Evolutionary conservation across 139 green algal species (phyloP), one percentile per base, ranked within the genome.

Genomic region (Zygnema cylindricum): DNA sequence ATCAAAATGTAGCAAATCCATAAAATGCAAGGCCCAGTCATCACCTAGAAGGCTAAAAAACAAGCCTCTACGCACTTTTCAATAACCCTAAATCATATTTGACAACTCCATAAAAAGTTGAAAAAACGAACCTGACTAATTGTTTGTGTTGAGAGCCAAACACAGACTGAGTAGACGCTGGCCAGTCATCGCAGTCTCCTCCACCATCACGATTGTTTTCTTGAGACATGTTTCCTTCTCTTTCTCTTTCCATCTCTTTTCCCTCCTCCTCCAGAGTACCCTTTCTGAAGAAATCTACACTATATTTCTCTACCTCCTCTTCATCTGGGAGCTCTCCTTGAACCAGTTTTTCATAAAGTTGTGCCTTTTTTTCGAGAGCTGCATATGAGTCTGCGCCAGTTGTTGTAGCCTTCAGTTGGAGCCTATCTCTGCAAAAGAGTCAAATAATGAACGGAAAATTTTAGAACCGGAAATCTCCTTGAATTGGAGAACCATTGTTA

Each of bases 241-340:
- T 88, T 1, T 85, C 77, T 0, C 43, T 36, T 22, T 82, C 36
- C 69, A 79, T 84, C 38, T 95, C 90, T 71, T 92, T 43, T 89
- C 1, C n/a, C 77, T 93, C 87, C 55, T 92, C 82, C 43, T 76
- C 81, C 38, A 90, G 81, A 1, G 69, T 55, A 0, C 81, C 88
- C 87, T 95, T 96, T 3, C 82, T 81, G 43, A 95, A 39, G 55
- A 96, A 96, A 81, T 96, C 95, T 55, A 97, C 95, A 81, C 96
- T 94, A 69, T 96, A 97, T 54, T 87, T 76, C 40, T 89, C 85
- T 0, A 93, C 93, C 16, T 94, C 89, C 84, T 94, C 95, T 7
- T 93, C 89, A 57, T 95, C 92, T 30, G 91, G 85, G 35, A 82
- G 77, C 39, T 95, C 87, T 0, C 93, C 94, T 0, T 81, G 73